Evolutionary conservation across 345 rosid genomes (phyloP).

Genomic region (Lepidium aucheri): DNA sequence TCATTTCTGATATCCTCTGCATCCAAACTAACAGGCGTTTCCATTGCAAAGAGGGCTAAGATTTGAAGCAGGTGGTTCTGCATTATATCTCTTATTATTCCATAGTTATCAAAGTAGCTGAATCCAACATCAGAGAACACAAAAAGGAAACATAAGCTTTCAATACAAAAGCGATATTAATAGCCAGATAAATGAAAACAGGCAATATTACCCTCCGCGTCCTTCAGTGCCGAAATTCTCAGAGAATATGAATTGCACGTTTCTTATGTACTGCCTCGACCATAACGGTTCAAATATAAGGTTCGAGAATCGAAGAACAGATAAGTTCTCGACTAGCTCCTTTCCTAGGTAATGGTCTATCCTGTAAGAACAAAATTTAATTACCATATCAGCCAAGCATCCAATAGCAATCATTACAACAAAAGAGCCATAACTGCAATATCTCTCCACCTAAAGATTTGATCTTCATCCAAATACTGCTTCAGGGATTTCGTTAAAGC

Average conservation of each 20-base stretch:
- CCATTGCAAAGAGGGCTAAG: slow-evolving; percentile 97
- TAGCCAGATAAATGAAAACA: not conserved
- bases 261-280: slow-evolving; percentile 94
- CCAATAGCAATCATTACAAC: not conserved
- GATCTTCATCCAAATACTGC: slow-evolving; percentile 81
- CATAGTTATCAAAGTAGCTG: slow-evolving; percentile 93
- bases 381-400: not conserved
- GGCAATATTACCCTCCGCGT: slow-evolving; percentile 80
- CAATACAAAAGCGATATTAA: not conserved
- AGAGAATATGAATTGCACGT: slow-evolving; percentile 87
- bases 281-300: slow-evolving; percentile 95
- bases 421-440: not conserved
- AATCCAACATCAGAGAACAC: not conserved
- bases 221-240: slow-evolving; percentile 99
- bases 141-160: not conserved
- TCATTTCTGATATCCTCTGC: slow-evolving; percentile 98
- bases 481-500: slow-evolving; percentile 81
- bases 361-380: slow-evolving; percentile 37
- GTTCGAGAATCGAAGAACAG: slow-evolving; percentile 95
- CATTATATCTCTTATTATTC: slow-evolving; percentile 96
- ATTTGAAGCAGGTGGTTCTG: slow-evolving; percentile 99
- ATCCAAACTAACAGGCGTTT: slow-evolving; percentile 96
- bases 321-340: slow-evolving; percentile 94
- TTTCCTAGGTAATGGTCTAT: slow-evolving; percentile 97
- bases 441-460: slow-evolving; percentile 70